Base-by-base conservation (phyloP, 768 basidiomycete genomes). In the Paxillus rubicundulus region DNA sequence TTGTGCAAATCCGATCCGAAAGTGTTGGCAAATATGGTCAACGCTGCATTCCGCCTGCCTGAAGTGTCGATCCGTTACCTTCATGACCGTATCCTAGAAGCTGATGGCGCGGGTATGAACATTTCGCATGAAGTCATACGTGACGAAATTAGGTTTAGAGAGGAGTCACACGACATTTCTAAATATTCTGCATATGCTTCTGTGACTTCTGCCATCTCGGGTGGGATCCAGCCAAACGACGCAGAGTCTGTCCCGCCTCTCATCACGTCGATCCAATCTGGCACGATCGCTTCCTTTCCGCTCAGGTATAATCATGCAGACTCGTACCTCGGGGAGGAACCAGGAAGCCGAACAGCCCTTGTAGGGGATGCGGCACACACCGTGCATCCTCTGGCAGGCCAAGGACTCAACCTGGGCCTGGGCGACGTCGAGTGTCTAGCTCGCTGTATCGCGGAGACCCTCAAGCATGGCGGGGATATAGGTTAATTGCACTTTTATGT, bases 321-420 rank as follows among this genome's bases (percentile, higher is more conserved):
- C 34, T 69, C 79, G 0, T 98, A 99, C 68, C 73, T 95, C 40
- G 92, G 94, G 14, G 85, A 85, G 62, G 84, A 82, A 0, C 51
- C 57, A 30, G 79, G 82, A 5, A 67, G 73, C 3, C 81, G 96
- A 4, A 95, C 91, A 1, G 94, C 87, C 2, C 83, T 98, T 8
- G 82, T 98, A 1, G 97, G 97, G 2, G 97, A 99, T 70, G 95
- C 96, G 1, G 97, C 95, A 16, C 97, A 98, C 64, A 92, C 91
- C 0, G 76, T 93, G 2, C 96, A 98, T 64, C 96, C 97, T 1
- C 81, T 98, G 24, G 96, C 95, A 0, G 97, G 97, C 2, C 96
- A 98, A 67, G 97, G 96, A 0, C 76, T 98, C 38, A 98, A 99
- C 68, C 74, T 96, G 64, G 97, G 96, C n/a, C 74, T 99, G 27